Percentiles rank a stretch among this genome's conserved stretches.
Conservation (phyloP, 352 stramenopile species). For the Blastocystis sp. region DNA sequence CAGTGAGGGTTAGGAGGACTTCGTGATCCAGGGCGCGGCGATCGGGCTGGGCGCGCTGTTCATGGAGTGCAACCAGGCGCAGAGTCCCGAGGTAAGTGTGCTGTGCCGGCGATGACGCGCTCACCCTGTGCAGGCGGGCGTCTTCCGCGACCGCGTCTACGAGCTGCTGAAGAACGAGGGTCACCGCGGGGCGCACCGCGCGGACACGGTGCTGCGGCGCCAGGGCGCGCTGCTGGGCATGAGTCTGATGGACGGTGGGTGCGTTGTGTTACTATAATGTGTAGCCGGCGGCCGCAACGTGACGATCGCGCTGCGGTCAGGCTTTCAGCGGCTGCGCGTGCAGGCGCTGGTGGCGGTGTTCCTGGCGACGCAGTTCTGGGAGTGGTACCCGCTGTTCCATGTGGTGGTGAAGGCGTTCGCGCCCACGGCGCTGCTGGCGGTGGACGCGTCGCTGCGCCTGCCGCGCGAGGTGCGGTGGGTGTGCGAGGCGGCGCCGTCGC, state of each 20-base stretch:
- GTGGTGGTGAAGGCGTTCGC: constrained; percentile 21
- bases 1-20: constrained; percentile 14
- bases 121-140: not conserved
- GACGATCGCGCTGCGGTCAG: not conserved
- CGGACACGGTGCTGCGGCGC: constrained; percentile 22
- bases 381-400: constrained; percentile 46
- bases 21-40: constrained; percentile 35
- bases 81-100: not conserved
- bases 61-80: constrained; percentile 22
- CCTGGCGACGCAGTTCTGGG: constrained; percentile 36
- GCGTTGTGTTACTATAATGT: no score
- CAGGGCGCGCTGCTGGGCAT: constrained; percentile 31
- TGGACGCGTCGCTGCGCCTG: constrained; percentile 30
- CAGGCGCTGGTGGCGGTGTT: constrained; percentile 8
- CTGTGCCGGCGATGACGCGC: not conserved
- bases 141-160: constrained; percentile 1
- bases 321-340: not conserved
- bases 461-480: not conserved
- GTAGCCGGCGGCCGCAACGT: constrained; percentile 19
- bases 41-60: constrained; percentile 31
- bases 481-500: not conserved
- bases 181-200: not conserved
- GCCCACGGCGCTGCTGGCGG: constrained; percentile 4
- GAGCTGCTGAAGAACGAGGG: constrained; percentile 38
- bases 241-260: constrained; percentile 9